phyloP scores from a whole-genome alignment of 2,329 filamentous ascomycete species.

The Colletotrichum higginsianum region DNA sequence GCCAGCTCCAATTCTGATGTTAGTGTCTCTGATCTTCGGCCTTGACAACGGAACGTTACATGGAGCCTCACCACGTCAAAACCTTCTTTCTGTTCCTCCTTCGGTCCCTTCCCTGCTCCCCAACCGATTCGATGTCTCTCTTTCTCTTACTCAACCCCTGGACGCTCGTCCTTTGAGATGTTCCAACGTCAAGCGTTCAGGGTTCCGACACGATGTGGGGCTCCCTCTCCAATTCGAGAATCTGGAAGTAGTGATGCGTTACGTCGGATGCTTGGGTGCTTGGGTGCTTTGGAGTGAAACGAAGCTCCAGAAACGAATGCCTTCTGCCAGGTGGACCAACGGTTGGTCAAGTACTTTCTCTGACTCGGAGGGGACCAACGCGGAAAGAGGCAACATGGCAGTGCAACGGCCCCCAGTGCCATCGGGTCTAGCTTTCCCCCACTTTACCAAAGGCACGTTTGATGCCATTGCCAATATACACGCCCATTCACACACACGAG shows the following conservation, averaged over 20 bases:
- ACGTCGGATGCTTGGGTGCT: slow-evolving; percentile 39
- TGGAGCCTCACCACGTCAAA: slow-evolving; percentile 41
- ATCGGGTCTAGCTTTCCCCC: slow-evolving; percentile 20
- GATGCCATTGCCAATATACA: slow-evolving; percentile 19
- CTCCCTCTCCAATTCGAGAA: slow-evolving; percentile 21
- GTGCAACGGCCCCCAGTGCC: slow-evolving; percentile 31
- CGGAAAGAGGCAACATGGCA: slow-evolving; percentile 30
- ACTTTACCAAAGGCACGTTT: slow-evolving; percentile 36
- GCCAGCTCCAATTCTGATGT: slow-evolving; percentile 29
- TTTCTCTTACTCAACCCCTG: background rate
- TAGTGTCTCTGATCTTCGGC: slow-evolving; percentile 36
- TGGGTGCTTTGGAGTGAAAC: slow-evolving; percentile 40
- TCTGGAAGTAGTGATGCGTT: slow-evolving; percentile 25
- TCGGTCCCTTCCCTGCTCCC: background rate
- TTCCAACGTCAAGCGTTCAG: background rate
- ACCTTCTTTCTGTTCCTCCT: slow-evolving; percentile 33
- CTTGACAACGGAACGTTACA: slow-evolving; percentile 43
- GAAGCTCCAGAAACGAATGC: slow-evolving; percentile 24
- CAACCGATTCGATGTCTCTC: slow-evolving; percentile 15
- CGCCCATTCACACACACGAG: background rate
- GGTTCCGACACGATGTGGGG: slow-evolving; percentile 24
- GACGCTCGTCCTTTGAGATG: slow-evolving; percentile 12
- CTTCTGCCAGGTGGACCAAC: slow-evolving; percentile 35
- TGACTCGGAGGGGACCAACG: slow-evolving; percentile 25
- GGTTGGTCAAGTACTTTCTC: slow-evolving; percentile 40